Base-by-base conservation (phyloP, 768 basidiomycete genomes). In the Gloeostereum incarnatum region DNA sequence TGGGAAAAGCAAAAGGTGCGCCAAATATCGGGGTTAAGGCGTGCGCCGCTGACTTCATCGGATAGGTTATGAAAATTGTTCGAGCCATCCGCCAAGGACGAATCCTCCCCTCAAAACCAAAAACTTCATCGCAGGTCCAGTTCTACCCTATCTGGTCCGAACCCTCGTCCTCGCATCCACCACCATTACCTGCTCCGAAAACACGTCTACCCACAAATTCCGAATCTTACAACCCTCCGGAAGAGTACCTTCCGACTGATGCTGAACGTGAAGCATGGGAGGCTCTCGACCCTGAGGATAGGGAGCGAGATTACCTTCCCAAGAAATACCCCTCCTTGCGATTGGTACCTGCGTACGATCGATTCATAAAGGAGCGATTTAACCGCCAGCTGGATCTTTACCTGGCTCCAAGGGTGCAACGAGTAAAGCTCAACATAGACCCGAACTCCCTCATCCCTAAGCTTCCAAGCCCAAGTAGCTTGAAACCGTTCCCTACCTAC, bases 141-240 rank as follows among this genome's bases (percentile, higher is more conserved):
- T 81, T 90, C 48, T 94, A 90, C 57, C 68, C 81, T 11, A 85
- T 99, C 42, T 99, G 96, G 96, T 79, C 80, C 22, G 78, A 87
- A 45, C 67, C 75, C 13, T 68, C 82, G n/a, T 71, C 82, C 1
- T 65, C 67, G 3, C 81, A 86, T 47, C 69, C 84, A 1, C 90
- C 96, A 39, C 89, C 91, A 21, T 78, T 92, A 45, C 86, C 93
- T 22, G 93, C 96, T 8, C 96, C 96, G 1, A 96, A 97, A 59
- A 75, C 78, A 2, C 71, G 74, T 11, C 77, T 96, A 1, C 96
- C 96, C 2, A 87, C 80, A 9, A 85, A 97, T 48, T 78, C 83
- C n/a, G 93, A 98, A 61, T 98, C 94, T 0, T 99, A 98, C 59
- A 99, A 99, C 55, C 96, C 96, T 22, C 96, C 96, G 5, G 89